Evolutionary conservation across 148 eudicot genomes (phyloP).

Genomic region (Cornus controversa): DNA sequence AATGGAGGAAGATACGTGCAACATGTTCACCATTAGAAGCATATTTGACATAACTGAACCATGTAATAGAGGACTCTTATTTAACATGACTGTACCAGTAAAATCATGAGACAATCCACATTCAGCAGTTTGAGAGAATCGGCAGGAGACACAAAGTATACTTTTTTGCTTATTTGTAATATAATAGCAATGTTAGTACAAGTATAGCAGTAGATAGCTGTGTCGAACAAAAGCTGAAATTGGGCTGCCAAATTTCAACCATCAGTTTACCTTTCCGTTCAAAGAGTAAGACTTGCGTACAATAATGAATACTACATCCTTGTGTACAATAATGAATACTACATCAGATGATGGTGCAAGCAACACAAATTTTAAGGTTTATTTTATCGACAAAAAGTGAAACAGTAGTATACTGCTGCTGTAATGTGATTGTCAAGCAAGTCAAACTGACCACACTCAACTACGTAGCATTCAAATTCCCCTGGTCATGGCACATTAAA

Average conservation of each 20-base stretch:
- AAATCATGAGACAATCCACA: not conserved
- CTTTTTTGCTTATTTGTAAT: too few relatives aligned
- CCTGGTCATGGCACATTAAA: slow-evolving; percentile 4
- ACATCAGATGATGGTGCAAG: not conserved
- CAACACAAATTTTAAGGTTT: not conserved
- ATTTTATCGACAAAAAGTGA: too few relatives aligned
- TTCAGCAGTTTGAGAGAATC: not conserved
- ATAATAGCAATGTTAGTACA: not conserved
- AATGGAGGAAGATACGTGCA: not conserved
- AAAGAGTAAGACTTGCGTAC: not conserved
- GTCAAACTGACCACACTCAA: not conserved
- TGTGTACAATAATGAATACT: not conserved
- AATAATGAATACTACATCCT: not conserved
- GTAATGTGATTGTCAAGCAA: slow-evolving; percentile 2
- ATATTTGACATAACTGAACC: not conserved
- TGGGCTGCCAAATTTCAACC: not conserved
- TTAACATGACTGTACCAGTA: not conserved
- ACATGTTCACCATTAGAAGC: not conserved
- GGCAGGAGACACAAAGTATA: not conserved
- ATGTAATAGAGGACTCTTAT: too few relatives aligned
- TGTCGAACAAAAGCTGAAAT: not conserved
- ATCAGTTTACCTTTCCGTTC: not conserved
- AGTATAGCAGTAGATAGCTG: not conserved
- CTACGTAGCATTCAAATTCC: not conserved
- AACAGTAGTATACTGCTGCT: not conserved